These are phyloP conservation scores for Sporothrix inflata DNA, from an alignment of 2,329 filamentous ascomycete species.

Conservation along the genomic window DNA sequence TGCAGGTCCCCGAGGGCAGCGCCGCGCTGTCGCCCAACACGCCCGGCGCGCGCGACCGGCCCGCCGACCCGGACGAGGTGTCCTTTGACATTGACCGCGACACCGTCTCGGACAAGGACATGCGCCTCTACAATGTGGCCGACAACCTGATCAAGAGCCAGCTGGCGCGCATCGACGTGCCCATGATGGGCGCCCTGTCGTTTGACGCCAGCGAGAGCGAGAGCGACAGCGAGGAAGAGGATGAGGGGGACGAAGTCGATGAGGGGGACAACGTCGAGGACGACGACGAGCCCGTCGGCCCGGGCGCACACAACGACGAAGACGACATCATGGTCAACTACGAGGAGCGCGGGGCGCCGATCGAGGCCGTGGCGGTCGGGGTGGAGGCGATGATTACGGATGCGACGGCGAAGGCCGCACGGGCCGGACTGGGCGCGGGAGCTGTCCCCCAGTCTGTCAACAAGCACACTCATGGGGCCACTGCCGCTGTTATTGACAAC, in stretches of 20 bases:
- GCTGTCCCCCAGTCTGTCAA: neutral
- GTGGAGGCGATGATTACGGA: conserved; percentile 10
- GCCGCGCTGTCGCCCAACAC: conserved; percentile 40
- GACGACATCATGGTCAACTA: conserved; percentile 38
- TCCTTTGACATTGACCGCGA: conserved; percentile 49
- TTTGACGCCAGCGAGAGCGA: conserved; percentile 49
- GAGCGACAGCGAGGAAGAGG: conserved; percentile 44
- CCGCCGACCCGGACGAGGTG: conserved; percentile 46
- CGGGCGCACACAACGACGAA: conserved; percentile 37
- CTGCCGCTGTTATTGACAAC: conserved; percentile 11
- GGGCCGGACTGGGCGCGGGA: conserved; percentile 20
- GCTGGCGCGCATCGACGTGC: conserved; percentile 51
- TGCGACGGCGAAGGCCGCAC: neutral
- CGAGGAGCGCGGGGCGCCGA: conserved; percentile 37
- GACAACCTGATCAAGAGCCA: conserved; percentile 54
- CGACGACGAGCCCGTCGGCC: conserved; percentile 34
- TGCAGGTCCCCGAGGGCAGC: conserved; percentile 43
- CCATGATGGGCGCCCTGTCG: conserved; percentile 49
- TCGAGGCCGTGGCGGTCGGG: conserved; percentile 35
- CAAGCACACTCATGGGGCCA: neutral
- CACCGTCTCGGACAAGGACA: conserved; percentile 46
- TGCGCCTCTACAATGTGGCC: conserved; percentile 49
- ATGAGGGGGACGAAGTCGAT: conserved; percentile 37
- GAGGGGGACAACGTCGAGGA: conserved; percentile 37
- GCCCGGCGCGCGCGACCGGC: conserved; percentile 35